phyloP scores from a whole-genome alignment of 257 asterid species.

The Scutellaria barbata region DNA sequence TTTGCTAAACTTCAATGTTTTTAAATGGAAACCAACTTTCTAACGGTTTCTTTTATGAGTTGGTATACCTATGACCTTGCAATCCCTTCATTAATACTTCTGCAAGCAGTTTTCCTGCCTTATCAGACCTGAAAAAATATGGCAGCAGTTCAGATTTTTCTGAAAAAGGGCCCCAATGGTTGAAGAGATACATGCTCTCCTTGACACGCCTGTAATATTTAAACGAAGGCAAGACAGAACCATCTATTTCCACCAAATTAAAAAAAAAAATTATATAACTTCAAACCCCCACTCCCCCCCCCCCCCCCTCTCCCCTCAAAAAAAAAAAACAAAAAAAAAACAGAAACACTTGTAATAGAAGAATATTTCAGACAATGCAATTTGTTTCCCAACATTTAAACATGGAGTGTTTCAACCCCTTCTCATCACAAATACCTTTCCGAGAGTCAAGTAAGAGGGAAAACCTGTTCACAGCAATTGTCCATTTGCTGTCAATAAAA shows the following conservation, averaged over 20 bases:
- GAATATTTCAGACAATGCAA: no score
- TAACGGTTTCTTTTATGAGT: constrained; percentile 5
- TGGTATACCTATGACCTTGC: constrained; percentile 82
- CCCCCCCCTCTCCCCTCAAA: no score
- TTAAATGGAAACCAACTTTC: constrained; percentile 22
- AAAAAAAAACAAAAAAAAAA: background rate
- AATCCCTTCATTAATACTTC: constrained; percentile 83
- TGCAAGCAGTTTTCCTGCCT: constrained; percentile 90
- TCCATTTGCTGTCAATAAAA: constrained; percentile 95
- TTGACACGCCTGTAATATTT: background rate
- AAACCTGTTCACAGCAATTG: constrained; percentile 89
- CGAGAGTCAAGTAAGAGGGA: constrained; percentile 31
- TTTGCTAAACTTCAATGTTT: constrained; percentile 9
- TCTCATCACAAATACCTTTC: background rate
- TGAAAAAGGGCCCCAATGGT: constrained; percentile 21
- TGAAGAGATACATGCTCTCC: constrained; percentile 17
- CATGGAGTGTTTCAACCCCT: background rate
- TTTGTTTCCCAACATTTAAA: constrained; percentile 14
- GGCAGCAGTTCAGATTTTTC: constrained; percentile 23
- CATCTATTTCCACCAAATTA: background rate
- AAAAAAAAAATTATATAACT: background rate
- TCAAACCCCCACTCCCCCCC: background rate
- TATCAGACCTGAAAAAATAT: constrained; percentile 72
- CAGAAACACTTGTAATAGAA: no score
- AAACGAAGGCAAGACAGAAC: background rate